Base-by-base conservation (phyloP, 495 filamentous ascomycete species). In the Chaetomium tenue region DNA sequence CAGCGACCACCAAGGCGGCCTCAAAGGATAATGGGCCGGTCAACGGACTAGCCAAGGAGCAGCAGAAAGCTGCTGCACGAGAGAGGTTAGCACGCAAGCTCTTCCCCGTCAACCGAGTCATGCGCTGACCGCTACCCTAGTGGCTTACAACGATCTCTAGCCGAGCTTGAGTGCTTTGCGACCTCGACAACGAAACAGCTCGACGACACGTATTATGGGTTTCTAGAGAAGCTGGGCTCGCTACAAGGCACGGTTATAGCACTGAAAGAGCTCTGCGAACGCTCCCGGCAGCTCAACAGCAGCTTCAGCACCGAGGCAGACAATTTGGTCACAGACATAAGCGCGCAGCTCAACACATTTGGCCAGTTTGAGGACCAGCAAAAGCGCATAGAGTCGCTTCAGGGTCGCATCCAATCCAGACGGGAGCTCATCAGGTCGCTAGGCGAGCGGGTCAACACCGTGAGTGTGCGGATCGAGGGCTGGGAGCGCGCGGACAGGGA, bases 141-240 rank as follows among this genome's bases (percentile, higher is more conserved):
- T 61, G 76, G 72, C 42, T 63, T 83, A 13, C 74, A 71, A 61
- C 75, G 75, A 59, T 76, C 80, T 0, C 68, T 85, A 20, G 51
- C 69, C 51, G 73, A 78, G 28, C 72, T 86, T 18, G 76, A 76
- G 26, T 70, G 68, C 13, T 78, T 80, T 63, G 80, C 81, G 11
- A 79, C 74, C 48, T 82, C 83, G 42, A 86, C 86, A 4, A 94
- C 87, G 22, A 83, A 85, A 65, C 84, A 84, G 51, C 83, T 97
- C n/a, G 91, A 96, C 70, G 88, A 89, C 68, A 92, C 89, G 0
- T 96, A 96, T 77, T 92, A 93, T 69, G 87, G 88, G 5, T 81
- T 97, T 6, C 80, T 94, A 18, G 89, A 93, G 71, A 93, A 89
- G 63, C 80, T 93, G 37, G 82, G 84, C 50, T 75, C 85, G 0